Base-by-base conservation (phyloP, 2,329 filamentous ascomycete species). In the Aspergillus sergii region DNA sequence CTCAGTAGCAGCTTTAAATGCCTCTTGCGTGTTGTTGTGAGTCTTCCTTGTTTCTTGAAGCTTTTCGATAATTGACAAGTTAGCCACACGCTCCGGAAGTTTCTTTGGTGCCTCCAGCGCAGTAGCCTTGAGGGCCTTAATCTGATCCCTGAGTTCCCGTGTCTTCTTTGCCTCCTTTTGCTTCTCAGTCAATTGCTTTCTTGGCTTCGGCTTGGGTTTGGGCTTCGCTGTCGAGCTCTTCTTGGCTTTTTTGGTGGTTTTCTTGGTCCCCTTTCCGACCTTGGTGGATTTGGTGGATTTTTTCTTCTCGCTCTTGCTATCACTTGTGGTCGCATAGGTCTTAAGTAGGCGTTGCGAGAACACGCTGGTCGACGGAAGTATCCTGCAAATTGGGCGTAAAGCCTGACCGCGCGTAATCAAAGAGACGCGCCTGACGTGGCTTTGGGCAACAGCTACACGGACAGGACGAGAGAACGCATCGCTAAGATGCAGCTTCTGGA, bases 101-200 rank as follows among this genome's bases (percentile, higher is more conserved):
- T 57, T 60, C 64, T 79, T 80, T 8, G 81, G 81, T 16, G 70
- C 66, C n/a, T 66, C 50, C 39, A 79, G 66, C 8, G 73, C 73
- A 43, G 69, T 69, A 23, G 64, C 63, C 65, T 80, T 79, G 51
- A 81, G 72, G 41, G 73, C 62, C 58, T 72, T 75, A 19, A 77
- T 63, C 26, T 70, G 69, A 12, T 73, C 66, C 57, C 70, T 75
- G 60, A 71, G 59, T 57, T 77, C 63, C 66, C 73, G 66, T 50
- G 69, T 71, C 59, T 70, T 69, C 64, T 75, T 72, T 26, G 69
- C 69, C 54, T 75, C 72, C 45, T 71, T 67, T 53, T 76, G 69
- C 58, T 71, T 68, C 34, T 75, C 70, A 0, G 76, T 78, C 63
- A 76, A 62, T 26, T 21, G 51, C 32, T 26, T 55, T 55, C 21